phyloP scores from a whole-genome alignment of 179 eudicot genomes.

The Gypsophila paniculata region DNA sequence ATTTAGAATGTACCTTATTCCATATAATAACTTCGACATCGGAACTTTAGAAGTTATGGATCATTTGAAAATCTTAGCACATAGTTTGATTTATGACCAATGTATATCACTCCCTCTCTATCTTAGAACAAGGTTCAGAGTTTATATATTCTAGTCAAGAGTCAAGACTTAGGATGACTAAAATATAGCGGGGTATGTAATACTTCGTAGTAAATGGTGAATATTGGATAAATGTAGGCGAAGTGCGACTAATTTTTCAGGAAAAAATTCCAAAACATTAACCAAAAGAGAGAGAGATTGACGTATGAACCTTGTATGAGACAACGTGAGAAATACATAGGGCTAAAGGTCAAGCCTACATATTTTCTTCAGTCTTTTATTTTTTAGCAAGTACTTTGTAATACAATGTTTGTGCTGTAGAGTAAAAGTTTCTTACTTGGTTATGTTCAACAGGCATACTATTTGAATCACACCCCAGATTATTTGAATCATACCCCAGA shows the following conservation, averaged over 20 bases:
- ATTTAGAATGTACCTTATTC: background rate
- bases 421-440: background rate
- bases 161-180: too few species aligned
- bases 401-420: background rate
- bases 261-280: background rate
- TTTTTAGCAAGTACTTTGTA: background rate
- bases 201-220: background rate
- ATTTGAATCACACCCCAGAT: conserved; percentile 17
- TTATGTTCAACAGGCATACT: conserved; percentile 20
- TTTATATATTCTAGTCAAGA: background rate
- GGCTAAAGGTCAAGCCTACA: background rate
- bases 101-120: background rate
- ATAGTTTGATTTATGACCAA: background rate
- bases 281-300: background rate
- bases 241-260: background rate
- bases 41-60: background rate
- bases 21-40: background rate
- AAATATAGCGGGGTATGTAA: too few species aligned
- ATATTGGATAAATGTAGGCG: background rate
- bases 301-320: background rate
- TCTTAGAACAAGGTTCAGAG: background rate
- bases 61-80: background rate
- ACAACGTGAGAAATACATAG: background rate
- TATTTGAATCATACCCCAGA: conserved; percentile 17
- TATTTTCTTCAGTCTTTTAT: background rate